Evolutionary conservation across 2,329 filamentous ascomycete species (phyloP), one percentile per base, ranked within the genome.

Genomic region (Trichoderma atrobrunneum): DNA sequence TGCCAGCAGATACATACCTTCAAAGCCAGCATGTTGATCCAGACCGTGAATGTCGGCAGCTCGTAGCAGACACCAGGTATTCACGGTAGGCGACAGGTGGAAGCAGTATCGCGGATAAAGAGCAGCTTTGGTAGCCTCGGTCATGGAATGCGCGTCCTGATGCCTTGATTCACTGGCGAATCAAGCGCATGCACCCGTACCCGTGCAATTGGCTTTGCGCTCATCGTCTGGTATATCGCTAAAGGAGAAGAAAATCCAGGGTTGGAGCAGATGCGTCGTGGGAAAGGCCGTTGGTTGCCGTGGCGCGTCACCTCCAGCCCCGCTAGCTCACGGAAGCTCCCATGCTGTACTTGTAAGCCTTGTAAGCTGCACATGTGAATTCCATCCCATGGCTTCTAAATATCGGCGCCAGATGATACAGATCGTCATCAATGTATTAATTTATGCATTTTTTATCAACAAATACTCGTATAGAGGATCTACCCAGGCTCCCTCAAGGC

Each of bases 101-200:
- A 91, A 90, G 79, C 89, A 91, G 79, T 90, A 90, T 72, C 87
- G 85, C 10, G 88, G 89, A 76, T 91, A 92, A 75, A 87, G 81
- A 70, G 74, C 75, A 73, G 80, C 76, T 72, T 77, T 73, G 57
- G 75, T 72, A 57, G 76, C 76, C 77, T 81, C 81, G 78, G 81
- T 87, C 87, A 89, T 89, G 83, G 83, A 85, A 87, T 85, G 79
- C 73, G 79, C 75, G 74, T 76, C 72, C 34, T 10, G 57, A n/a
- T 65, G 69, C 54, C 43, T 63, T 64, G 54, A 61, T 57, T 36
- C 54, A 63, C 30, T 59, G 39, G 60, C 54, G 26, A 73, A 67
- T 70, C 60, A 51, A 62, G 54, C 24, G 60, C 71, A 61, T 39
- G 10, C 59, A 54, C 61, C 72, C 72, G 57, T 67, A n/a, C 3